Conservation (phyloP, 2,329 filamentous ascomycete species). For the Pestalotiopsis sp. region DNA sequence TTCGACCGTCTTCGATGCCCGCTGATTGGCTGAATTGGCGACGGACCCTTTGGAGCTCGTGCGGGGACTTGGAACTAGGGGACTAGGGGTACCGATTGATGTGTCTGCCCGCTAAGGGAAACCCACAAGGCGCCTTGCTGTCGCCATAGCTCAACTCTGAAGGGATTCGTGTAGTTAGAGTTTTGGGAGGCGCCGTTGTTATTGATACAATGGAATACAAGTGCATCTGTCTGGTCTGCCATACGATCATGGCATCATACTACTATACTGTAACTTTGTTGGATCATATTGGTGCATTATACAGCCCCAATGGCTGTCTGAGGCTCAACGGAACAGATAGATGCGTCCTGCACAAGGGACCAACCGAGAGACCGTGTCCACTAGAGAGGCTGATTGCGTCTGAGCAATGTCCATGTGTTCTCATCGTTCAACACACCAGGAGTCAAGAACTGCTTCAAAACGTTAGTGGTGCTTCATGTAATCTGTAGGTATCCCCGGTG, state of each 20-base stretch:
- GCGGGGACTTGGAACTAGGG: constrained; percentile 8
- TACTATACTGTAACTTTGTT: no score
- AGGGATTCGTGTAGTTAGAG: no score
- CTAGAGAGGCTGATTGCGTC: background rate
- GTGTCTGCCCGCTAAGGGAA: background rate
- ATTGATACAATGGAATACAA: no score
- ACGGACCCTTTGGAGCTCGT: constrained; percentile 5
- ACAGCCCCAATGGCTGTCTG: background rate
- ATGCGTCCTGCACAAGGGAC: background rate
- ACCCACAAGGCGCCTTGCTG: background rate
- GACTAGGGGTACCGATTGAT: background rate
- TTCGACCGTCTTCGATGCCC: constrained; percentile 5
- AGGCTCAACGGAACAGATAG: background rate
- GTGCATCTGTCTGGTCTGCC: no score
- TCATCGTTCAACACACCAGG: background rate
- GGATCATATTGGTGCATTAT: background rate
- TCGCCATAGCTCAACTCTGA: no score
- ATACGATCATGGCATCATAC: no score
- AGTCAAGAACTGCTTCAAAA: background rate
- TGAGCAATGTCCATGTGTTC: background rate
- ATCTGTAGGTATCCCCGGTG: background rate
- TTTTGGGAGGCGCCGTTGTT: no score
- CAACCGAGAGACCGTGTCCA: background rate
- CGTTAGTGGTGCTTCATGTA: background rate
- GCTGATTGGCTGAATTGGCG: constrained; percentile 11